A percentile compares a stretch with the other conserved stretches of the same genome.
Evolutionary conservation across 169 alveolate genomes (phyloP).

Genomic region (Eimeria mitis): DNA sequence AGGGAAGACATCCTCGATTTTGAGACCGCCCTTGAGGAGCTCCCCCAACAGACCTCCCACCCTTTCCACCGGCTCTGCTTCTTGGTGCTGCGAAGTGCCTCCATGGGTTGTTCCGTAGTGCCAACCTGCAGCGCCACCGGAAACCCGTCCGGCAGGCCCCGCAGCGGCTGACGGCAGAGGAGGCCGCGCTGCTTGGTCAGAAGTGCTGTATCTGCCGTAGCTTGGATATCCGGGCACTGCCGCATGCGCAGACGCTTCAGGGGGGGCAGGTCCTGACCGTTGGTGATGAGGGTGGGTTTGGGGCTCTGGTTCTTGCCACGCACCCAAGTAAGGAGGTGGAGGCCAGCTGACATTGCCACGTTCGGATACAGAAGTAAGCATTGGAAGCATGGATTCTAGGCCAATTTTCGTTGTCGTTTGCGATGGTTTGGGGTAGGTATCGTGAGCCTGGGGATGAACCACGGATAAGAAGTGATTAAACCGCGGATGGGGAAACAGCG

Average conservation of each 20-base stretch:
- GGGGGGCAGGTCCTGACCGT: neutral
- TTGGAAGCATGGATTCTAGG: neutral
- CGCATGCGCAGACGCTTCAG: neutral
- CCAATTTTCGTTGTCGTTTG: neutral
- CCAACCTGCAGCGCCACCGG: neutral
- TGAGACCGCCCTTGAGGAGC: neutral
- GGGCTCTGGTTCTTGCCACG: neutral
- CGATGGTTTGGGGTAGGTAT: neutral
- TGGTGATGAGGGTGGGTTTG: neutral
- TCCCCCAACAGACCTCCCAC: neutral
- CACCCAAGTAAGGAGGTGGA: neutral
- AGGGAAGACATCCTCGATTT: neutral
- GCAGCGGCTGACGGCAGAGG: neutral
- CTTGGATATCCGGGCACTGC: neutral
- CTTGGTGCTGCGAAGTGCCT: neutral
- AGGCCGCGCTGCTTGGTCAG: neutral
- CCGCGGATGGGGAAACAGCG: neutral
- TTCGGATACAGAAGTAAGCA: neutral
- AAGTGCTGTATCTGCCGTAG: neutral
- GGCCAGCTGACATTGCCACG: neutral
- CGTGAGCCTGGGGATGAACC: neutral
- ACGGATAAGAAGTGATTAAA: neutral
- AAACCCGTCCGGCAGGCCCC: neutral
- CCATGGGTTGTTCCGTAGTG: neutral
- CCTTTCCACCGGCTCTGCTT: neutral